Percentiles rank a stretch among this genome's conserved stretches.
These are phyloP conservation scores for Sclerotinia minor DNA, from an alignment of 2,329 filamentous ascomycete genomes.

Conservation along the genomic window DNA sequence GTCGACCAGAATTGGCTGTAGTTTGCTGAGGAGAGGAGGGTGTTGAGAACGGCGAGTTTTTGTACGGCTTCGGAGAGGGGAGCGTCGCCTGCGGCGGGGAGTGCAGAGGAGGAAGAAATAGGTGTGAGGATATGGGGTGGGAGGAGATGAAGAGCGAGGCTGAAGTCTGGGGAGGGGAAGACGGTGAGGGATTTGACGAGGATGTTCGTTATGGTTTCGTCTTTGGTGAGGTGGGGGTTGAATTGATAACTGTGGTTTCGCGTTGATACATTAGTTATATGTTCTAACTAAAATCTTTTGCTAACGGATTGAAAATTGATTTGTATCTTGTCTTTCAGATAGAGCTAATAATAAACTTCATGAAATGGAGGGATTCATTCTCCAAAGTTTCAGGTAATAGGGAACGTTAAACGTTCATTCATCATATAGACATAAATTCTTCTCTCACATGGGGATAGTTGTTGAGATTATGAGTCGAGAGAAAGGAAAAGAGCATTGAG, in stretches of 20 bases:
- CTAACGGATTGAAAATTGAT: constrained; percentile 24
- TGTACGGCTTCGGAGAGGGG: constrained; percentile 80
- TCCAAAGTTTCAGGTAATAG: constrained; percentile 86
- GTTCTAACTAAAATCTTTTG: background rate
- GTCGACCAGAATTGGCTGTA: constrained; percentile 93
- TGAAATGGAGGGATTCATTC: constrained; percentile 55
- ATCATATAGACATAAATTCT: constrained; percentile 56
- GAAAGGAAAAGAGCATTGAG: background rate
- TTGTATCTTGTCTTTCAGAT: constrained; percentile 59
- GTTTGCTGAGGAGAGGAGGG: constrained; percentile 83
- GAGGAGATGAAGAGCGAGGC: constrained; percentile 89
- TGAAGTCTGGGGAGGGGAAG: constrained; percentile 95
- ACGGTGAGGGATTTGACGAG: constrained; percentile 97
- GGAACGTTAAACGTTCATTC: constrained; percentile 84
- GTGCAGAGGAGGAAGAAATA: constrained; percentile 49
- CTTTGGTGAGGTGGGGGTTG: constrained; percentile 95
- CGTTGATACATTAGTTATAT: constrained; percentile 11
- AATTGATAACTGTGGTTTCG: constrained; percentile 80
- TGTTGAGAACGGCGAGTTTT: constrained; percentile 67
- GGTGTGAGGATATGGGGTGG: constrained; percentile 75
- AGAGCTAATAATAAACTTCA: constrained; percentile 77
- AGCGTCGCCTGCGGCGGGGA: constrained; percentile 59
- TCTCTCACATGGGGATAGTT: background rate
- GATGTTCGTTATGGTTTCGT: constrained; percentile 98
- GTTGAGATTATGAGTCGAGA: background rate